Evolutionary conservation across 2,329 filamentous ascomycete species (phyloP).

Genomic region (Myriosclerotinia scirpicola): DNA sequence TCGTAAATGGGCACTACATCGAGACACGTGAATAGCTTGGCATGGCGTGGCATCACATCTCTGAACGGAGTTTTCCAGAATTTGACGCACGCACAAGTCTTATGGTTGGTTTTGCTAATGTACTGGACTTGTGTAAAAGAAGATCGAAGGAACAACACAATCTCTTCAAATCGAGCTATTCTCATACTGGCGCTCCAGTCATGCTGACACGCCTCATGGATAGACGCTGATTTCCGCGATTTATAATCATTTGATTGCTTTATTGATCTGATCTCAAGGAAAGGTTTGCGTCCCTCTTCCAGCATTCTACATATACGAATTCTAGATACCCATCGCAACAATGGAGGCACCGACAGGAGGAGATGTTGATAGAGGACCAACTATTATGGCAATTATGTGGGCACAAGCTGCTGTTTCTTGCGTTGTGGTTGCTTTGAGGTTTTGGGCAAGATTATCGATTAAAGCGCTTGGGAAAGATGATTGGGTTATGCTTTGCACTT

Average conservation of each 20-base stretch:
- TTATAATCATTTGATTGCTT: background rate
- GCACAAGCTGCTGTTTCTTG: background rate
- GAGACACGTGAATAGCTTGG: background rate
- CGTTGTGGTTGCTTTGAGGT: background rate
- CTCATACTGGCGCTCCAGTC: background rate
- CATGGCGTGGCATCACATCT: background rate
- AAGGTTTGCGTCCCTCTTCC: too few relatives aligned
- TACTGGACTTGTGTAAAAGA: too few relatives aligned
- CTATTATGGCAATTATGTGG: conserved; percentile 1
- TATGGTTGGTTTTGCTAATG: too few relatives aligned
- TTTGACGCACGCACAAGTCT: too few relatives aligned
- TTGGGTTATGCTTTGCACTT: conserved; percentile 9
- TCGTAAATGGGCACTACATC: background rate
- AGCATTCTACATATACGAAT: too few relatives aligned
- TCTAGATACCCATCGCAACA: too few relatives aligned
- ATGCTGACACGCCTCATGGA: background rate
- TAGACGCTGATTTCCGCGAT: background rate
- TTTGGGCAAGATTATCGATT: background rate
- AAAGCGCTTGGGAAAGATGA: conserved; percentile 1
- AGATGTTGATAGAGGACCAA: background rate
- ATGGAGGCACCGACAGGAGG: background rate
- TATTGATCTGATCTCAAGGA: background rate
- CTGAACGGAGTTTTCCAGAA: too few relatives aligned
- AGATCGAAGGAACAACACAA: too few relatives aligned
- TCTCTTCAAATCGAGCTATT: too few relatives aligned